Conservation (phyloP, 495 filamentous ascomycete genomes). For the Penicillium coffeae region DNA sequence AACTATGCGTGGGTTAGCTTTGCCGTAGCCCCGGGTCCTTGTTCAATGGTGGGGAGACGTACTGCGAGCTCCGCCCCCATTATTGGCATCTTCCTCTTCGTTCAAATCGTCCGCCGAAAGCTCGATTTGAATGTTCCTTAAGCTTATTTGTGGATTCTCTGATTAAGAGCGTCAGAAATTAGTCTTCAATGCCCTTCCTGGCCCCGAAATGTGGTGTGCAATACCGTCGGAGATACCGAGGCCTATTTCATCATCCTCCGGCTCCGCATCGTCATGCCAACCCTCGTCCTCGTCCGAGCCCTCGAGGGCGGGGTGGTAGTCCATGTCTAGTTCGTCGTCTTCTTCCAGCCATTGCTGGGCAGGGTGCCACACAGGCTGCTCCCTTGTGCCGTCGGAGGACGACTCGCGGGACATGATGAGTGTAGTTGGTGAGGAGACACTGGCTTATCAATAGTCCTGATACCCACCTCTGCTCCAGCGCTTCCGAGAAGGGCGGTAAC, state of each 20-base stretch:
- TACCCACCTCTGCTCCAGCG: background rate
- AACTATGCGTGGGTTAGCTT: slow-evolving; percentile 19
- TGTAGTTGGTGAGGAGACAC: slow-evolving; percentile 15
- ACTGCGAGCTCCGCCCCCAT: slow-evolving; percentile 24
- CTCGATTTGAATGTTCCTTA: slow-evolving; percentile 48
- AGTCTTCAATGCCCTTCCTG: too few species aligned
- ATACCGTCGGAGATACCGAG: slow-evolving; percentile 29
- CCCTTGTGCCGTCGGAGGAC: slow-evolving; percentile 6
- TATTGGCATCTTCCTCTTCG: slow-evolving; percentile 38
- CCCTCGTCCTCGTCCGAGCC: slow-evolving; percentile 12
- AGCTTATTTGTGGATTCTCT: slow-evolving; percentile 26
- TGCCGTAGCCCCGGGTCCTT: background rate
- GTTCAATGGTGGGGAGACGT: background rate
- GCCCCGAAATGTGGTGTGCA: slow-evolving; percentile 9
- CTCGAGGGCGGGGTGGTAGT: slow-evolving; percentile 20
- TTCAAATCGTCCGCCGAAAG: slow-evolving; percentile 40
- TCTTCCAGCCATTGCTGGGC: slow-evolving; percentile 44
- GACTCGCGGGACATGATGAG: slow-evolving; percentile 16
- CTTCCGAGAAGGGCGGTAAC: background rate
- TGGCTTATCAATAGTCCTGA: slow-evolving; percentile 25
- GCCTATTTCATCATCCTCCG: slow-evolving; percentile 50
- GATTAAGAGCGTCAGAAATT: slow-evolving; percentile 1
- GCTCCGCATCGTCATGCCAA: slow-evolving; percentile 25
- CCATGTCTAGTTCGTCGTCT: slow-evolving; percentile 24
- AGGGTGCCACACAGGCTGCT: slow-evolving; percentile 28